These are phyloP conservation scores for Globisporangium nunn DNA, from an alignment of 352 stramenopile species.

Conservation along the genomic window DNA sequence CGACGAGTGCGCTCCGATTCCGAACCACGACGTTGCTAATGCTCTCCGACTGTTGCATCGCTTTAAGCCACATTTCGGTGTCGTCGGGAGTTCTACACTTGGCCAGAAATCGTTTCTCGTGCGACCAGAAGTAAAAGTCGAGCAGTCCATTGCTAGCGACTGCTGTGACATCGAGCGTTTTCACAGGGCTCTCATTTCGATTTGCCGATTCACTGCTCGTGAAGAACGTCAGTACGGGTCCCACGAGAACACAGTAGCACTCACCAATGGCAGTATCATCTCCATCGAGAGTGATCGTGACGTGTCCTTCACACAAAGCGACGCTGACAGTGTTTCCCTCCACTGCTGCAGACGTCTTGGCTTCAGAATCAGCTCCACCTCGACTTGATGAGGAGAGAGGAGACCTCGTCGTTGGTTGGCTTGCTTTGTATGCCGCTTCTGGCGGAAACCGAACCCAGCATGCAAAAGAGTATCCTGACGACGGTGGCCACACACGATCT, in stretches of 20 bases:
- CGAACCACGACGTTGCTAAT: constrained; percentile 24
- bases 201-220: constrained; percentile 26
- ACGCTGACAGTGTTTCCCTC: constrained; percentile 20
- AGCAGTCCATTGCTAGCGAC: constrained; percentile 22
- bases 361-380: not conserved
- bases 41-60: constrained; percentile 41
- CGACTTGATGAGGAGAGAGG: not conserved
- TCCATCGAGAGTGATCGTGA: constrained; percentile 33
- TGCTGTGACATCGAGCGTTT: constrained; percentile 35
- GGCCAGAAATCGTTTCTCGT: constrained; percentile 31
- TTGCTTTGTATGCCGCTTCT: not conserved
- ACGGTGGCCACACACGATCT: constrained; percentile 59
- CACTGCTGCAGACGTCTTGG: not conserved
- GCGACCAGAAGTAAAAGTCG: constrained; percentile 45
- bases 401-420: not conserved
- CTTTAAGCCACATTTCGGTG: constrained; percentile 54
- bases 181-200: constrained; percentile 21
- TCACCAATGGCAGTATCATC: constrained; percentile 25
- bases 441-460: constrained; percentile 63
- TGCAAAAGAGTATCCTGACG: constrained; percentile 69
- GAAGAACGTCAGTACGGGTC: constrained; percentile 49
- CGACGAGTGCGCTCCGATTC: constrained; percentile 15
- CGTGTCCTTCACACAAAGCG: constrained; percentile 49
- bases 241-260: constrained; percentile 60
- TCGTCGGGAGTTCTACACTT: constrained; percentile 17